Evolutionary conservation across 306 rosid species (phyloP), one percentile per base, ranked within the genome.

Genomic region (Glycine soja): DNA sequence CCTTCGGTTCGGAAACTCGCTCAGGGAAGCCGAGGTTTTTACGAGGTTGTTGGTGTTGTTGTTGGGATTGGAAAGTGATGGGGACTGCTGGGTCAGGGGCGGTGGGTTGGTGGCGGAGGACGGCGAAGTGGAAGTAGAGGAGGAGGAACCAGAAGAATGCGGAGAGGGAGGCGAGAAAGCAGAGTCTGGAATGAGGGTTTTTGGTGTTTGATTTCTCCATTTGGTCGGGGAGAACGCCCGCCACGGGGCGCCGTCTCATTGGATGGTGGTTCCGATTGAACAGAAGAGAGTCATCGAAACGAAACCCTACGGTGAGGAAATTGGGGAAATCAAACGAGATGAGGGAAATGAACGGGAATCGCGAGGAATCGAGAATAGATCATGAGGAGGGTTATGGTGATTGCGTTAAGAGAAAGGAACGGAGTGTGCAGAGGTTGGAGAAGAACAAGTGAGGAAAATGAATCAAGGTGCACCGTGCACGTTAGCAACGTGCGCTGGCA

Each of bases 241-340:
- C 76, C 83, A 86, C 72, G 45, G 90, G 88, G 79, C 98, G 99
- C 79, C 98, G 94, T 82, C 99, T 90, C 99, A 95, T 93, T 43
- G 81, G 80, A 83, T 38, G 43, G 6, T 38, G 43, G 6, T 65
- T 75, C 85, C 85, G 82, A 40, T 38, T 7, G 68, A 57, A 9
- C 54, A 8, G 42, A 3, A 8, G 3, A 2, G 1, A 2, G 0
- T 64, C 70, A 64, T 15, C 9, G 58, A 42, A 38, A 38, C 43
- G 7, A 38, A 84, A 70, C 73, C 77, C 87, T 52, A 36, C 12
- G 54, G 4, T 50, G 5, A 16, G 7, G 16, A 14, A 14, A 38
- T 4, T 38, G 7, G 4, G 6, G 0, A 24, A 24, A 24, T 24
- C 30, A 24, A 2, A 2, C 30, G 43, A 38, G 43, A 36, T 36